These are phyloP conservation scores for Nakaseomyces kungkrabaensis DNA, from an alignment of 1,139 yeast species.

Conservation along the genomic window DNA sequence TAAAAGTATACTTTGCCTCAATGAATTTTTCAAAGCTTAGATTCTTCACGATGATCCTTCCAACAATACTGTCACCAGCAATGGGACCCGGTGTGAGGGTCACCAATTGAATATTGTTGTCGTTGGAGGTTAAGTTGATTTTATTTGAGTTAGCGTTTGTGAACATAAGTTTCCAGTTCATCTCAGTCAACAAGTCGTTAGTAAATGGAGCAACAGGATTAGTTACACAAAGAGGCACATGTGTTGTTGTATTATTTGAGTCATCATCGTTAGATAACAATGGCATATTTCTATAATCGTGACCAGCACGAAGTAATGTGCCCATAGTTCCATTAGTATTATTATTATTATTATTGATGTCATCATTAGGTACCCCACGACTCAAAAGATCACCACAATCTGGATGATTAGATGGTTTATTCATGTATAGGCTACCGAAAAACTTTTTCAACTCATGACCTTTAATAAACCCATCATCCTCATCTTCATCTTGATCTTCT, in stretches of 20 bases:
- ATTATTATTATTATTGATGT: background rate
- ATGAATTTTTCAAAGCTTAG: slow-evolving; percentile 20
- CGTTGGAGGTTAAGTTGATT: background rate
- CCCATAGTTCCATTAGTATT: background rate
- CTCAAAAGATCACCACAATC: no score
- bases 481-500: slow-evolving; percentile 8
- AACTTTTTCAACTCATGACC: background rate
- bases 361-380: background rate
- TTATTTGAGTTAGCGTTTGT: background rate
- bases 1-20: slow-evolving; percentile 22
- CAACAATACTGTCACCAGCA: slow-evolving; percentile 8
- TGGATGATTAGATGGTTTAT: background rate
- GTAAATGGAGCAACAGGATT: background rate
- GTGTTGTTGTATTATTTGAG: background rate
- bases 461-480: slow-evolving; percentile 7
- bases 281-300: slow-evolving; percentile 1
- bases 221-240: background rate
- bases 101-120: background rate
- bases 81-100: background rate
- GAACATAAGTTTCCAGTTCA: background rate
- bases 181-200: background rate
- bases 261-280: no score
- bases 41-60: slow-evolving; percentile 18
- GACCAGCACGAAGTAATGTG: background rate
- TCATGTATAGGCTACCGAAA: background rate